Conservation (phyloP, 768 basidiomycete species). For the Clitopilus hobsonii region DNA sequence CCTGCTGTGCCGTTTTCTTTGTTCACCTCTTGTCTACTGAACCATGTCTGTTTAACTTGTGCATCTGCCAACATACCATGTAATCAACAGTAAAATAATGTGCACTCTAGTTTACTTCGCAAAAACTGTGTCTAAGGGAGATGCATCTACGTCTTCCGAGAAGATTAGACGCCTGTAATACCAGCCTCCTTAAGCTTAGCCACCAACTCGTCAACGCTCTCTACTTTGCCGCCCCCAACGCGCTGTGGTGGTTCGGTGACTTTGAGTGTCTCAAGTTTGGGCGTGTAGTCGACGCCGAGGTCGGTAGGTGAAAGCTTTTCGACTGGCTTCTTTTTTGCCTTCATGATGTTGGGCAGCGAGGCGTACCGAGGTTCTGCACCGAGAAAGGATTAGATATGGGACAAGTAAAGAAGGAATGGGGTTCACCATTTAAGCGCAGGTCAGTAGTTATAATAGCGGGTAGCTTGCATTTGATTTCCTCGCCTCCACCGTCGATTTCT, state of each 20-base stretch:
- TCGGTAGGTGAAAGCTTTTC: constrained; percentile 78
- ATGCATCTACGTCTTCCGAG: neutral
- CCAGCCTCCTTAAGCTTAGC: constrained; percentile 89
- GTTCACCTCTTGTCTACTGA: neutral
- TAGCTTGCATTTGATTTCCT: constrained; percentile 74
- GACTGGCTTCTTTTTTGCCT: constrained; percentile 98
- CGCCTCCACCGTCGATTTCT: constrained; percentile 93
- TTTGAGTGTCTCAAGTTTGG: constrained; percentile 80
- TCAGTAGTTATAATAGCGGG: constrained; percentile 92
- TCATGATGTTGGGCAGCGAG: constrained; percentile 96
- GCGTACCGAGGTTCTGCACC: constrained; percentile 89
- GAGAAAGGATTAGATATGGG: neutral
- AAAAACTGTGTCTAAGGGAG: constrained; percentile 7
- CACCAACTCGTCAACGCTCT: constrained; percentile 84
- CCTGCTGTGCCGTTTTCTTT: neutral
- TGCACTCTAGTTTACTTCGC: neutral
- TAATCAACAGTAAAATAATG: constrained; percentile 1
- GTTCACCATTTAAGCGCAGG: constrained; percentile 69
- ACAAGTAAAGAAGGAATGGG: constrained; percentile 35
- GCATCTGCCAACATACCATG: neutral
- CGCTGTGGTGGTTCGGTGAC: constrained; percentile 89
- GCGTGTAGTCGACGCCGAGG: constrained; percentile 79
- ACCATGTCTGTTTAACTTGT: neutral
- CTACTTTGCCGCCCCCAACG: constrained; percentile 90
- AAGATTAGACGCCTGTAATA: constrained; percentile 31